A percentile compares a stretch with the other conserved stretches of the same genome.
These are phyloP conservation scores for Coniella lustricola DNA, from an alignment of 2,329 filamentous ascomycete genomes.

Conservation along the genomic window DNA sequence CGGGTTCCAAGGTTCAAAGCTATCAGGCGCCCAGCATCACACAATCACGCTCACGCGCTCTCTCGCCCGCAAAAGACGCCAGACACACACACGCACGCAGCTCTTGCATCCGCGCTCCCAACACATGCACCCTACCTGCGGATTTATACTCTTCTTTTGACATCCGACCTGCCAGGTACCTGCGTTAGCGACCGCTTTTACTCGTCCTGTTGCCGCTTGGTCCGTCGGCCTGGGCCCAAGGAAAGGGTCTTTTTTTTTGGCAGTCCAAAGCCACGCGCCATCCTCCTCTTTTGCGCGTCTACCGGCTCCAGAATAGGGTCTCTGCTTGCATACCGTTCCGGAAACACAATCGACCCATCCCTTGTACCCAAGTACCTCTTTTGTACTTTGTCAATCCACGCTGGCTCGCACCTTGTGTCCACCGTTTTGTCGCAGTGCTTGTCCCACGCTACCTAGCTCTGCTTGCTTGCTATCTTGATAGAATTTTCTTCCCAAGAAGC, in stretches of 20 bases:
- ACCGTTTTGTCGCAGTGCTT: no score
- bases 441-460: no score
- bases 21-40: conserved; percentile 2
- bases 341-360: no score
- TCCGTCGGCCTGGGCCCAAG: not conserved
- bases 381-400: no score
- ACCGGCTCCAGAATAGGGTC: no score
- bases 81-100: not conserved
- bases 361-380: no score
- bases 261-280: conserved; percentile 4
- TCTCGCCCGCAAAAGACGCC: not conserved
- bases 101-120: not conserved
- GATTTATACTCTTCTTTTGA: not conserved
- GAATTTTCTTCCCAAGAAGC: no score
- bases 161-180: conserved; percentile 10
- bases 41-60: conserved; percentile 1
- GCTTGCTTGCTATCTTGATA: no score
- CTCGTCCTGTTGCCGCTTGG: not conserved
- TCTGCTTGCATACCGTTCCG: no score
- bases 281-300: no score
- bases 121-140: not conserved
- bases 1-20: not conserved
- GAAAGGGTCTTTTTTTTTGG: not conserved
- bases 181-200: not conserved
- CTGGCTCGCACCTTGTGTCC: no score